phyloP scores from a whole-genome alignment of 805 yeast genomes.

The Pachysolen tannophilus region DNA sequence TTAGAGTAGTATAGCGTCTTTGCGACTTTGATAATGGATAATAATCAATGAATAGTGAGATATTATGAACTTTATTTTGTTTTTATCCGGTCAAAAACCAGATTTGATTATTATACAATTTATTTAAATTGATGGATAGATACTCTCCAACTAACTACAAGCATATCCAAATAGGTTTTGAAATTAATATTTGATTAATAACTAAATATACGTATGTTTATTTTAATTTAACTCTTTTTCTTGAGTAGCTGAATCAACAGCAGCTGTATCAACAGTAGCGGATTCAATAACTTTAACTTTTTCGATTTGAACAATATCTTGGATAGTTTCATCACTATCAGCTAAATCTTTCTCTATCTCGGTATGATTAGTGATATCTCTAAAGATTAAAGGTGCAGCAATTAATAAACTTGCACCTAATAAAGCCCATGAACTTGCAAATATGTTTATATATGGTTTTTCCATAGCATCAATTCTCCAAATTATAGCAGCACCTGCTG shows the following conservation, averaged over 20 bases:
- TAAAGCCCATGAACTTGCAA: slow-evolving; percentile 46
- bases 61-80: too few species aligned
- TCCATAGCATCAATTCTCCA: slow-evolving; percentile 47
- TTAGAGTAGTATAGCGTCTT: too few species aligned
- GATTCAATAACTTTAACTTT: not conserved
- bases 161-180: too few species aligned
- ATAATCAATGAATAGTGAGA: too few species aligned
- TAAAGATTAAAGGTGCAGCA: slow-evolving; percentile 38
- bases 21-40: too few species aligned
- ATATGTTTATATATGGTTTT: slow-evolving; percentile 29
- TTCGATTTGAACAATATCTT: slow-evolving; percentile 11
- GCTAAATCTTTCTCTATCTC: slow-evolving; percentile 18
- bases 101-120: too few species aligned
- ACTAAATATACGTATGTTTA: too few species aligned
- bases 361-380: slow-evolving; percentile 36
- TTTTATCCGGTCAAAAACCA: too few species aligned
- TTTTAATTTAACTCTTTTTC: too few species aligned
- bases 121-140: too few species aligned
- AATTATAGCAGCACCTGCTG: slow-evolving; percentile 54
- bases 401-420: slow-evolving; percentile 37
- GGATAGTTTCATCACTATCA: slow-evolving; percentile 12
- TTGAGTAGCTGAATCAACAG: not conserved
- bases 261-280: not conserved
- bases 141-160: too few species aligned
- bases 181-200: too few species aligned